Percentiles rank a stretch among this genome's conserved stretches.
Conservation (phyloP, 306 rosid species). For the Arachis stenosperma region DNA sequence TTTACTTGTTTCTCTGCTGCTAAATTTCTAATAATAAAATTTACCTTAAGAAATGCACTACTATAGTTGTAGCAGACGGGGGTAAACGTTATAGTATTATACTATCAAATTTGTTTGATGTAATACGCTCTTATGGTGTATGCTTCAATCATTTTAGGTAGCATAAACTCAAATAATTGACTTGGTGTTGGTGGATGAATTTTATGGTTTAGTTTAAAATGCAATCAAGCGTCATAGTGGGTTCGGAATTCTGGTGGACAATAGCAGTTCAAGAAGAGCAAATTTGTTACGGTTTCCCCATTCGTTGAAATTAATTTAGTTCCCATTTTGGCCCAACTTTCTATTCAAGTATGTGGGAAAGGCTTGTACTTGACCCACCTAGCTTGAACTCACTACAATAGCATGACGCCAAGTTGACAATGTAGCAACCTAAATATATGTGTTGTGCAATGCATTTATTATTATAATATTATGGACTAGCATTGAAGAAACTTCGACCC, state of each 20-base stretch:
- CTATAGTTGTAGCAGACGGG: neutral
- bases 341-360: constrained; percentile 11
- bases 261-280: neutral
- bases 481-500: constrained; percentile 44
- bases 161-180: neutral
- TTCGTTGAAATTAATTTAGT: constrained; percentile 32
- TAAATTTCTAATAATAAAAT: too few species aligned
- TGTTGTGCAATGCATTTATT: constrained; percentile 19
- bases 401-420: constrained; percentile 28
- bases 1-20: neutral
- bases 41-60: too few species aligned
- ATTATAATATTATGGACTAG: constrained; percentile 44
- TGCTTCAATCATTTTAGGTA: neutral
- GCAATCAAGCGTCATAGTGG: neutral
- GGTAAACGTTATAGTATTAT: neutral
- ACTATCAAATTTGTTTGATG: too few species aligned
- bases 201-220: constrained; percentile 4
- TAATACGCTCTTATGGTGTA: neutral
- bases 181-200: neutral
- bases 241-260: neutral
- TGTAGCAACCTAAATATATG: constrained; percentile 27
- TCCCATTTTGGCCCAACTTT: constrained; percentile 22
- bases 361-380: constrained; percentile 21
- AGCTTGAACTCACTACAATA: constrained; percentile 4
- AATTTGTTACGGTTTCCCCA: constrained; percentile 14